Percentiles rank a stretch among this genome's conserved stretches.
These are phyloP conservation scores for Scalesia atractyloides DNA, from an alignment of 129 eudicot species.

Conservation along the genomic window DNA sequence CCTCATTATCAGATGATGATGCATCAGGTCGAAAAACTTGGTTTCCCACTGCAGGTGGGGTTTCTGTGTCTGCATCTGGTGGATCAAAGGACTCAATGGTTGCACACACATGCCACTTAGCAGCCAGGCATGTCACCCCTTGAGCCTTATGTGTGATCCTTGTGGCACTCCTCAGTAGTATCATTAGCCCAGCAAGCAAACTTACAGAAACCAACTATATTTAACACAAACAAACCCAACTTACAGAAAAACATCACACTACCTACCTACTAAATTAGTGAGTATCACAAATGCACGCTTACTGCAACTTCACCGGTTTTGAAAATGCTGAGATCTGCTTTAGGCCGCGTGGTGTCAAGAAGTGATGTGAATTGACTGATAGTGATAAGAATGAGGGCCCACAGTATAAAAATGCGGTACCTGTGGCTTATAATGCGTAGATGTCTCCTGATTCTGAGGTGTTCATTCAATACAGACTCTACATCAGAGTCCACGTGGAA, in stretches of 20 bases:
- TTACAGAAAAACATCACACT: slow-evolving; percentile 3
- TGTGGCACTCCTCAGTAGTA: slow-evolving; percentile 76
- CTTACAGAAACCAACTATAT: slow-evolving; percentile 75
- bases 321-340: slow-evolving; percentile 60
- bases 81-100: slow-evolving; percentile 67
- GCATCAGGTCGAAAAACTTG: slow-evolving; percentile 32
- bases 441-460: slow-evolving; percentile 87
- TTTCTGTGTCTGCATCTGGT: slow-evolving; percentile 63
- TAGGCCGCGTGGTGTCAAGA: slow-evolving; percentile 72
- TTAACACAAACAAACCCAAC: slow-evolving; percentile 8
- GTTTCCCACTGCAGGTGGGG: slow-evolving; percentile 38
- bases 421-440: slow-evolving; percentile 84
- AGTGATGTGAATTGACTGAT: slow-evolving; percentile 70
- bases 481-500: slow-evolving; percentile 76
- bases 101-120: slow-evolving; percentile 94
- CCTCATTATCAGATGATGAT: slow-evolving; percentile 68
- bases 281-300: no score
- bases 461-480: slow-evolving; percentile 66
- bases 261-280: no score
- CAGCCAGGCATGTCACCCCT: slow-evolving; percentile 73
- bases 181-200: slow-evolving; percentile 77
- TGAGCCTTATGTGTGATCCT: slow-evolving; percentile 93
- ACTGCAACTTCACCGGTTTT: slow-evolving; percentile 91
- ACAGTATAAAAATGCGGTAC: slow-evolving; percentile 65
- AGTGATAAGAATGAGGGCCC: slow-evolving; percentile 68